Conservation (phyloP, 2,329 filamentous ascomycete species). For the Mycocentrospora acerina region DNA sequence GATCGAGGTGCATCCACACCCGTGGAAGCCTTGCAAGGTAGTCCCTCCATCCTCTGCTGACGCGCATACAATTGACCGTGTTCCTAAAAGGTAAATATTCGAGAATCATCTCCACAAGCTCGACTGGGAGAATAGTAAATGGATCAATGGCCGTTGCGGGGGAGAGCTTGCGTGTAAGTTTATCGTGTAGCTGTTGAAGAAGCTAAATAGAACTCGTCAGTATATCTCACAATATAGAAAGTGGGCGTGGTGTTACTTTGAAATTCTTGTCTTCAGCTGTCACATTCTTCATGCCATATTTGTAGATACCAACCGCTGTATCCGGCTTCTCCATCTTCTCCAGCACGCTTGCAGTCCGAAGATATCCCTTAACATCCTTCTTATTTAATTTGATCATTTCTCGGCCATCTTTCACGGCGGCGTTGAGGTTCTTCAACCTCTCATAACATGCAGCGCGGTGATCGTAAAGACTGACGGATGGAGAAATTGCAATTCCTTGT, state of each 20-base stretch:
- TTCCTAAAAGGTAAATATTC: conserved; percentile 55
- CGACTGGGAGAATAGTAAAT: conserved; percentile 55
- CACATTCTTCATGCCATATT: conserved; percentile 58
- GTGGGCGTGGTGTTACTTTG: conserved; percentile 18
- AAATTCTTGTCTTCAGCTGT: conserved; percentile 40
- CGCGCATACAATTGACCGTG: conserved; percentile 54
- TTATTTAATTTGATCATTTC: conserved; percentile 56
- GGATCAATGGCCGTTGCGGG: conserved; percentile 53
- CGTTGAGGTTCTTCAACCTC: conserved; percentile 53
- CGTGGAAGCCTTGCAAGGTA: conserved; percentile 50
- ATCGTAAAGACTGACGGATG: conserved; percentile 50
- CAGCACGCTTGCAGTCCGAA: conserved; percentile 55
- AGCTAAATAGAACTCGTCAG: conserved; percentile 27
- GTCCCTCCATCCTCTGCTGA: conserved; percentile 58
- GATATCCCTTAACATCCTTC: conserved; percentile 58
- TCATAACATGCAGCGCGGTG: conserved; percentile 58
- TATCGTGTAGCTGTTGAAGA: conserved; percentile 50
- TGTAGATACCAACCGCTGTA: conserved; percentile 59
- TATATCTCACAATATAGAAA: not conserved
- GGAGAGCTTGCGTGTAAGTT: conserved; percentile 46
- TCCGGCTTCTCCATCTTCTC: conserved; percentile 52
- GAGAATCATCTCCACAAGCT: conserved; percentile 56
- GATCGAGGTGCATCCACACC: conserved; percentile 57
- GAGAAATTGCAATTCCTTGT: conserved; percentile 30
- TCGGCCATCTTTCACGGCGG: conserved; percentile 59